phyloP scores from a whole-genome alignment of 169 alveolate species.

The Eimeria falciformis region DNA sequence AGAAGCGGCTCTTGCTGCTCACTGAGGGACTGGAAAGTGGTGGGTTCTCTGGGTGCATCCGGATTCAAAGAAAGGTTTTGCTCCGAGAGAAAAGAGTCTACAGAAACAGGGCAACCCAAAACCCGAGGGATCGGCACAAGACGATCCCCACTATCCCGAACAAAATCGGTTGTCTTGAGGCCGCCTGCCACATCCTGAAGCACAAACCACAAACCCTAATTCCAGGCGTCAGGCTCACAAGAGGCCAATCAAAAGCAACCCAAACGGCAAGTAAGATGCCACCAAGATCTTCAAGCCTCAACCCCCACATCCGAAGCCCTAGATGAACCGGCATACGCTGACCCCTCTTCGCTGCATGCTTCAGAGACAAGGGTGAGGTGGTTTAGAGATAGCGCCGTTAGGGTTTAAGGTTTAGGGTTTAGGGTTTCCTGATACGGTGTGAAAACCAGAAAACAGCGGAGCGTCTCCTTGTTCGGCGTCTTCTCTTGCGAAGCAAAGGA shows the following conservation, averaged over 20 bases:
- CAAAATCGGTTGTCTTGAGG: background rate
- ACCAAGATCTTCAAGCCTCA: conserved; percentile 19
- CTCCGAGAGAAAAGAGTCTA: background rate
- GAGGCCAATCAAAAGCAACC: too few species aligned
- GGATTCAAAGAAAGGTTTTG: conserved; percentile 30
- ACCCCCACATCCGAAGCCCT: conserved; percentile 9
- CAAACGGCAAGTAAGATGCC: too few species aligned
- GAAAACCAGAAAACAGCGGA: background rate
- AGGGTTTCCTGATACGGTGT: background rate
- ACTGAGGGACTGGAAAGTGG: conserved; percentile 62
- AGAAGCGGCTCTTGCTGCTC: background rate
- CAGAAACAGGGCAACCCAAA: background rate
- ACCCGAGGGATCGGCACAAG: conserved; percentile 13
- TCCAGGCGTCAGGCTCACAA: conserved; percentile 10
- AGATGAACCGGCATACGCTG: background rate
- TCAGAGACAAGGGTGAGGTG: background rate
- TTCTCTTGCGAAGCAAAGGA: conserved; percentile 27
- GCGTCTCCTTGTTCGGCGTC: conserved; percentile 34
- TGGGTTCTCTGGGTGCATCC: conserved; percentile 31
- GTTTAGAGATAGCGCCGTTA: conserved; percentile 35
- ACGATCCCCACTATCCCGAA: conserved; percentile 22
- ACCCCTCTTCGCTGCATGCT: background rate
- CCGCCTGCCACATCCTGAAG: too few species aligned
- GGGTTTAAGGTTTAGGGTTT: conserved; percentile 32
- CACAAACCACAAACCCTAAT: background rate